Evolutionary conservation across 2,329 filamentous ascomycete genomes (phyloP), one percentile per base, ranked within the genome.

Genomic region (Aureobasidium sp.): DNA sequence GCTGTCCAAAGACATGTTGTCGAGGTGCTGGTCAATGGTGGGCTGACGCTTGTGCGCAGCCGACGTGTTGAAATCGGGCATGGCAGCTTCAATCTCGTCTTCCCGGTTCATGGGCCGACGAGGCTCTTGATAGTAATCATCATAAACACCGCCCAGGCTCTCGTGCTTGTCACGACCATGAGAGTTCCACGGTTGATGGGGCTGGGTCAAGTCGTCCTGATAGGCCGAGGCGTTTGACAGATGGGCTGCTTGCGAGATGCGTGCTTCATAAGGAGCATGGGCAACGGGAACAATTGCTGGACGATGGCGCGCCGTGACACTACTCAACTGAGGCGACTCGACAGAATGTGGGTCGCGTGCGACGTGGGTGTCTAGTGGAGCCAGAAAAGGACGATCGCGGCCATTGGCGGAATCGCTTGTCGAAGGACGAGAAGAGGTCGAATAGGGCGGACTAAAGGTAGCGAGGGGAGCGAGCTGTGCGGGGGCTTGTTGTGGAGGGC

Each of bases 61-160:
- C 12, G 50, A 10, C n/a, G 6, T 19, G 61, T 82, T 79, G 59
- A 84, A 84, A 58, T 84, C 78, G 2, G 81, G 81, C 79, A 84
- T 83, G 42, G 83, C 79, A 16, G 74, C 72, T 44, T 80, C 76
- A 47, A 72, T 69, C 44, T 70, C 68, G 47, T 69, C 67, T 32
- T 71, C 71, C 38, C 69, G 64, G 22, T 63, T 61, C 7, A 53
- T 59, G 66, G 52, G 58, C 60, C 59, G 62, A 55, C 55, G 56
- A 39, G 61, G 59, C 35, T 65, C 62, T n/a, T 66, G 65, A 60
- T 75, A 68, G 60, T 74, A 70, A 61, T 70, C 62, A 54, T 77
- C 76, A 54, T 78, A 78, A 50, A 81, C 70, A 52, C 74, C 74
- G 32, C 76, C 74, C 37, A 79, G 59, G 39, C 73, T 73, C 22